A percentile compares a stretch with the other conserved stretches of the same genome.
These are phyloP conservation scores for Gymnopilus dilepis DNA, from an alignment of 768 basidiomycete species.

Conservation along the genomic window DNA sequence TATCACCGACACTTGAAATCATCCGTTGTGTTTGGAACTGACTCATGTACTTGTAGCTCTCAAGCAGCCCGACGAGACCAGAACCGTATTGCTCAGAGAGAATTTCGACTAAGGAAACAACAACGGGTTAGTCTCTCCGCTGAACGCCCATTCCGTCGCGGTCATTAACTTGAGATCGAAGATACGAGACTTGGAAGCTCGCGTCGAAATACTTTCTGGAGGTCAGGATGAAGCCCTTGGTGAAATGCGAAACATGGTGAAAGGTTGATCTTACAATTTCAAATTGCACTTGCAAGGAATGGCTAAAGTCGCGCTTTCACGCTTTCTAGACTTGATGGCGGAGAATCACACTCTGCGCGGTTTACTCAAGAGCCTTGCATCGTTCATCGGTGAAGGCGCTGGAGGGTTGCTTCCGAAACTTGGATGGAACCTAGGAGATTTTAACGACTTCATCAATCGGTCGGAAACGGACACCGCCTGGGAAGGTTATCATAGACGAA, in stretches of 20 bases:
- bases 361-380: constrained; percentile 74
- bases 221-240: constrained; percentile 88
- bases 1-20: constrained; percentile 19
- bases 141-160: not conserved
- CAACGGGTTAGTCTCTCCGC: constrained; percentile 60
- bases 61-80: constrained; percentile 89
- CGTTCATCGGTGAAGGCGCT: constrained; percentile 87
- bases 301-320: not conserved
- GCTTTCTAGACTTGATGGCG: constrained; percentile 72
- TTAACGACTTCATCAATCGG: constrained; percentile 81
- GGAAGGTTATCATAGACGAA: constrained; percentile 84
- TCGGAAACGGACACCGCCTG: constrained; percentile 93
- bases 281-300: not conserved
- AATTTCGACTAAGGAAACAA: constrained; percentile 91
- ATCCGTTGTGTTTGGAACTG: constrained; percentile 16
- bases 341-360: constrained; percentile 88
- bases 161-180: constrained; percentile 35
- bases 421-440: constrained; percentile 79
- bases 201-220: constrained; percentile 93
- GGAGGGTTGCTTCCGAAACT: constrained; percentile 79
- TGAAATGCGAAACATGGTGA: constrained; percentile 83
- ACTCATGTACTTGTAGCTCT: constrained; percentile 53
- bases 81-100: constrained; percentile 91
- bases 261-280: constrained; percentile 49
- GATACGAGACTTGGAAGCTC: constrained; percentile 95